A percentile compares a stretch with the other conserved stretches of the same genome.
These are phyloP conservation scores for Fusarium longipes DNA, from an alignment of 2,329 filamentous ascomycete genomes.

Conservation along the genomic window DNA sequence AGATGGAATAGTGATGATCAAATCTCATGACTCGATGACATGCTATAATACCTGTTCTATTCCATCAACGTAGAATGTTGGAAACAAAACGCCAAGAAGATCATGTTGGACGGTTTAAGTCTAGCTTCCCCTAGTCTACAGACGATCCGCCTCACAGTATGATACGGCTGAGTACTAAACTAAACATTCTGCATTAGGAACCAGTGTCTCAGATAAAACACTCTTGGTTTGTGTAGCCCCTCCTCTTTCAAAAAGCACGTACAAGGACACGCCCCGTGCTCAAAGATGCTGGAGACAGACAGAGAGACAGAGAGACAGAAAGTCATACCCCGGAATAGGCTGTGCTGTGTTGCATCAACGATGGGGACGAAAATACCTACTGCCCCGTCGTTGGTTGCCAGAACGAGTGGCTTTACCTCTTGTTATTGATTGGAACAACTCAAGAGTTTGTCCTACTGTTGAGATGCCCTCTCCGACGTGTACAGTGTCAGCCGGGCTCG, in stretches of 20 bases:
- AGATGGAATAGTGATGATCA: accelerated
- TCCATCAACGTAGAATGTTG: background rate
- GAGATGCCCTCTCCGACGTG: constrained; percentile 33
- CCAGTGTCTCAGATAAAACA: constrained; percentile 40
- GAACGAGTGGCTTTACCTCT: constrained; percentile 44
- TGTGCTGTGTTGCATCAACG: constrained; percentile 27
- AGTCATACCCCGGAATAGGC: constrained; percentile 32
- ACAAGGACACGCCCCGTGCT: constrained; percentile 24
- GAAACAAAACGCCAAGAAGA: background rate
- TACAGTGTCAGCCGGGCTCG: constrained; percentile 41
- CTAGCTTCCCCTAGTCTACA: background rate
- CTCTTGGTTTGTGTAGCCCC: constrained; percentile 27
- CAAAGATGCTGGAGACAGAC: constrained; percentile 36
- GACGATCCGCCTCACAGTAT: background rate
- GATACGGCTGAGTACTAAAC: background rate
- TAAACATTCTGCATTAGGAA: background rate
- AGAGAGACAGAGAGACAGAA: background rate
- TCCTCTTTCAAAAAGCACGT: background rate
- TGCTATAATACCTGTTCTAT: background rate
- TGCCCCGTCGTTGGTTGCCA: constrained; percentile 36
- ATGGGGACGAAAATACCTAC: constrained; percentile 43
- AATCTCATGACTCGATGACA: background rate
- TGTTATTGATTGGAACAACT: constrained; percentile 27
- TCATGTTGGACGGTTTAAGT: background rate
- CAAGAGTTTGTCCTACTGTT: constrained; percentile 21